Percentiles rank a stretch among this genome's conserved stretches.
These are phyloP conservation scores for Vanilla planifolia DNA, from an alignment of 106 monocot species.

Conservation along the genomic window DNA sequence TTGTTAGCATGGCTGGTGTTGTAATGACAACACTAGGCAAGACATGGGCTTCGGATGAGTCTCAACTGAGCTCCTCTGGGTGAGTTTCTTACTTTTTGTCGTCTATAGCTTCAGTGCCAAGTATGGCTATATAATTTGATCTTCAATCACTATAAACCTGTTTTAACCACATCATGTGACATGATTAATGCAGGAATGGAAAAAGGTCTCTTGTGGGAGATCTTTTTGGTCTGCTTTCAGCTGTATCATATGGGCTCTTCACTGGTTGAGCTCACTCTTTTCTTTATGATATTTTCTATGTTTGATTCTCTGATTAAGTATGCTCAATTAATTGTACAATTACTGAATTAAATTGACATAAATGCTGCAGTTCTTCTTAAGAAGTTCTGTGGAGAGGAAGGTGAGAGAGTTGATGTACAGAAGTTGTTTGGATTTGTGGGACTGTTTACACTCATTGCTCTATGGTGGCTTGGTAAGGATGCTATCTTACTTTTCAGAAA, in stretches of 20 bases:
- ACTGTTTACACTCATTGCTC: conserved; percentile 71
- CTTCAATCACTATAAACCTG: neutral
- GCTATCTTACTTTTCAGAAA: neutral
- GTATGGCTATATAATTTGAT: neutral
- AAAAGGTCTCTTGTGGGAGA: conserved; percentile 78
- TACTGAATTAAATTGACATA: neutral
- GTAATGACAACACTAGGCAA: conserved; percentile 93
- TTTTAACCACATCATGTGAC: neutral
- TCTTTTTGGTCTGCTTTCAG: conserved; percentile 96
- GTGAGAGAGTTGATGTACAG: conserved; percentile 84
- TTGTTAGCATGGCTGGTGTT: conserved; percentile 95
- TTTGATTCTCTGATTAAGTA: neutral
- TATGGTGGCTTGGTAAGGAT: conserved; percentile 95
- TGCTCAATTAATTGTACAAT: neutral
- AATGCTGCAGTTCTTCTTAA: conserved; percentile 81
- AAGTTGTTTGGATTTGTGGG: conserved; percentile 99
- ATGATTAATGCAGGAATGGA: conserved; percentile 37
- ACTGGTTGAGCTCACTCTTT: conserved; percentile 47
- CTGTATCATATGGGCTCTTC: conserved; percentile 86
- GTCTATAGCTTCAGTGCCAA: neutral
- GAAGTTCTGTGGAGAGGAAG: conserved; percentile 93
- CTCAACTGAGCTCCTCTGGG: conserved; percentile 52
- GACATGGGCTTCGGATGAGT: conserved; percentile 97
- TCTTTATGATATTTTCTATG: neutral
- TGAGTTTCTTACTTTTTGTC: conserved; percentile 23